phyloP scores from a whole-genome alignment of 306 rosid species.

The Vigna reflexopilosa region DNA sequence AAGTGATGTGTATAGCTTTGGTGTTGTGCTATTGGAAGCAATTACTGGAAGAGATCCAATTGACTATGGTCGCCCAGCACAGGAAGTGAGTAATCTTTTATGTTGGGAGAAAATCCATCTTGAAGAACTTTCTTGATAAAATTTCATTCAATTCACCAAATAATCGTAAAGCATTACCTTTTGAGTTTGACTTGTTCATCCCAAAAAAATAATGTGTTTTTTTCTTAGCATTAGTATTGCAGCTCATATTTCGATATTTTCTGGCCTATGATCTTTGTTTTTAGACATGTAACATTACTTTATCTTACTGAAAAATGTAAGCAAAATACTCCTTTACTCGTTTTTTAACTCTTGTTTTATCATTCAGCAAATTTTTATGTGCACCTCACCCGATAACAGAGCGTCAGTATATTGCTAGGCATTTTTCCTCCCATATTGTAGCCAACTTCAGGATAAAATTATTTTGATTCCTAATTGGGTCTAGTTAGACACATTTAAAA shows the following conservation, averaged over 20 bases:
- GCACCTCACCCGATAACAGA: background rate
- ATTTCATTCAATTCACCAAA: background rate
- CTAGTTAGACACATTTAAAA: conserved; percentile 12
- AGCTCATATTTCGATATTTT: background rate
- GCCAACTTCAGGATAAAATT: conserved; percentile 17
- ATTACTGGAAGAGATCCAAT: conserved; percentile 88
- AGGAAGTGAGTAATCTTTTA: conserved; percentile 54
- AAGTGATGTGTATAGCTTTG: conserved; percentile 85
- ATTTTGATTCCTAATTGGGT: background rate
- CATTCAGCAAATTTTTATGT: background rate
- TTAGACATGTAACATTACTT: conserved; percentile 15
- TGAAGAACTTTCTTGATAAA: conserved; percentile 28
- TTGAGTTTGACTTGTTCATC: conserved; percentile 29
- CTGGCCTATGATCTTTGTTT: background rate
- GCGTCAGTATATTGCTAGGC: background rate
- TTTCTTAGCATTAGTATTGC: conserved; percentile 32
- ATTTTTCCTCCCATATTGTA: background rate
- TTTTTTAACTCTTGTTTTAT: background rate
- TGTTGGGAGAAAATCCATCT: conserved; percentile 3
- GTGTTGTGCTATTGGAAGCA: conserved; percentile 73
- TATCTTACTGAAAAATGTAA: background rate
- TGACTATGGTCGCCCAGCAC: conserved; percentile 73
- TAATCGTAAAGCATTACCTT: conserved; percentile 21
- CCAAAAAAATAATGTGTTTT: background rate
- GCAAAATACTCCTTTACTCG: background rate